Evolutionary conservation across 345 rosid genomes (phyloP).

Genomic region (Eutrema yunnanense): DNA sequence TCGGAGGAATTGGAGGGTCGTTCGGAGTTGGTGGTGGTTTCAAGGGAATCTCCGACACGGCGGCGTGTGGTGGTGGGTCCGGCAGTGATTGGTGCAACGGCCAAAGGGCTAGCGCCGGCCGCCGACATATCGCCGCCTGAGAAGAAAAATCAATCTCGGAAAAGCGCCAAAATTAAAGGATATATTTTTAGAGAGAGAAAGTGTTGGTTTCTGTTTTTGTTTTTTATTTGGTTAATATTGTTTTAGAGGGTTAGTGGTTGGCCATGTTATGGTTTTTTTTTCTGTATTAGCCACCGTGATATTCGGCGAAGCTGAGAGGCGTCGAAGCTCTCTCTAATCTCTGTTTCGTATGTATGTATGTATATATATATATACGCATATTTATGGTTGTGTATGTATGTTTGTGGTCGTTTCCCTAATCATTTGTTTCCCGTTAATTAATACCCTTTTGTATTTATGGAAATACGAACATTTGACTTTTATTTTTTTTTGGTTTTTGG

Average conservation of each 20-base stretch:
- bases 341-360: not conserved
- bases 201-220: not conserved
- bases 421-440: not conserved
- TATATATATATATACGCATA: not conserved
- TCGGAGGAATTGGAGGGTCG: slow-evolving; percentile 31
- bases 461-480: not conserved
- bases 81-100: slow-evolving; percentile 41
- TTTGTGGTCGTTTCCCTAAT: slow-evolving; percentile 18
- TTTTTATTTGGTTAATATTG: not conserved
- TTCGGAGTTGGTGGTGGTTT: slow-evolving; percentile 26
- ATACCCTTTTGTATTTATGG: not conserved
- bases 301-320: slow-evolving; percentile 31
- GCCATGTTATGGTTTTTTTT: slow-evolving; percentile 10
- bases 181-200: not conserved
- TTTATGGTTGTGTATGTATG: not conserved
- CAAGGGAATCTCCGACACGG: slow-evolving; percentile 48
- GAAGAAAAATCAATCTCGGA: not conserved
- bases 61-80: slow-evolving; percentile 64
- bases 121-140: slow-evolving; percentile 46
- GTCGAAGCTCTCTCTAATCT: slow-evolving; percentile 10
- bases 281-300: slow-evolving; percentile 18
- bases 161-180: slow-evolving; percentile 6
- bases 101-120: slow-evolving; percentile 42
- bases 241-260: slow-evolving; percentile 22
- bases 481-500: too few species aligned